Evolutionary conservation across 192 early-diverging fungal genomes (phyloP), one percentile per base, ranked within the genome.

Genomic region (Coemansia brasiliensis): DNA sequence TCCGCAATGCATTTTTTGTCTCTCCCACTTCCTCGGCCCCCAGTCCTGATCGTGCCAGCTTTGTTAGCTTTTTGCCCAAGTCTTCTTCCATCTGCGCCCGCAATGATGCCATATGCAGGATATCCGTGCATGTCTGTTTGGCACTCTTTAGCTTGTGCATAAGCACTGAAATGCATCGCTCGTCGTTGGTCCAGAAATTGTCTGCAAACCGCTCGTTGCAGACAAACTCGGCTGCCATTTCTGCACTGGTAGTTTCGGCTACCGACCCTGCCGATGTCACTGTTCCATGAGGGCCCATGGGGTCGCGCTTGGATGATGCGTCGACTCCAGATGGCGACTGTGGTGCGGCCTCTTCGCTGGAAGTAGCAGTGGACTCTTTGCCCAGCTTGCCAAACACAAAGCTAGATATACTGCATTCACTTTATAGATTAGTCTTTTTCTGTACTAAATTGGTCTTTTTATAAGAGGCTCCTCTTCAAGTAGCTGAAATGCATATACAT

Each of bases 21-120:
- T 83, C 83, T 2, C 89, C 87, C 15, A 83, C 81, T 55, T 91
- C 89, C 51, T 91, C 86, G 37, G 74, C 81, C 0, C 89, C 89
- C 29, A 91, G 55, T 1, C 69, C 81, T 3, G 70, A 57, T 27
- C 86, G 84, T 5, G 83, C 66, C 42, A 85, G 62, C 59, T 89
- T 91, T 27, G 75, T 38, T 37, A 91, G 52, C 54, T 80, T 80
- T 61, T 87, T 87, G 43, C 87, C 87, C 54, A 85, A 77, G 8
- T 91, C 89, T 44, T 91, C 89, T 35, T 91, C 85, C 24, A 89
- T 59, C 1, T 71, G 52, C 4, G 89, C 85, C 42, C 89, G 62
- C 22, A 73, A 61, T 55, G 76, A 65, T 29, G 86, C 83, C 67
- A 91, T 78, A 15, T 71, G 59, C 54, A 85, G 69, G 5, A 91